Base-by-base conservation (phyloP, 495 filamentous ascomycete species). In the Penicillium daleae region DNA sequence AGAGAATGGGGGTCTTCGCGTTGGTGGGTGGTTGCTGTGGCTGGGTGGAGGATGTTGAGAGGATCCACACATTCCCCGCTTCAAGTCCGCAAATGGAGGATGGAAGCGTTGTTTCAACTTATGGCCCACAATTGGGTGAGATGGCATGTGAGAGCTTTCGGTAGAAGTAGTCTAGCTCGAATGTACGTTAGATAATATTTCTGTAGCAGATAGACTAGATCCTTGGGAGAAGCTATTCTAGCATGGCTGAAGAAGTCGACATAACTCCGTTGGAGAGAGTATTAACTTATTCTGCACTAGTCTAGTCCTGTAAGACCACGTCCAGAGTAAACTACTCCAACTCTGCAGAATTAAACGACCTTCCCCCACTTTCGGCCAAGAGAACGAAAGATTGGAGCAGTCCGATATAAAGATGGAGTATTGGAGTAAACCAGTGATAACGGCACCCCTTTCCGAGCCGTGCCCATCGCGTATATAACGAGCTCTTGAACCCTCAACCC, bases 381-480 rank as follows among this genome's bases (percentile, higher is more conserved):
- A 2, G 35, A 39, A 10, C 1, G 32, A 10, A 6, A 10, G 29
- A 33, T 33, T 33, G 32, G 32, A 33, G 32, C 32, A 5, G 32
- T 33, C 10, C 32, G 4, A 33, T 33, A 33, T 33, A 6, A 33
- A 35, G 33, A 17, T 39, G 35, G 35, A 46, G 42, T 46, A 46
- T 39, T 19, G 54, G 22, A 46, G 40, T 46, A 21, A 46, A 22
- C 12, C 10, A 27, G 4, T 27, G 39, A 57, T 60, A 50, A 74
- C 71, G 72, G 61, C 61, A 39, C 64, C 51, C 13, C 19, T 61
- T n/a, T 37, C 27, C 22, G 35, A 39, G 10, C 7, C 54, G 19
- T 21, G 37, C 22, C 19, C 42, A 50, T 26, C 12, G 15, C 24
- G 5, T 50, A 50, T 29, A 27, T 27, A 50, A 24, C 15, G 9